Evolutionary conservation across 1,284 basidiomycete species (phyloP).

Genomic region (Cystobasidiaceae sp.): DNA sequence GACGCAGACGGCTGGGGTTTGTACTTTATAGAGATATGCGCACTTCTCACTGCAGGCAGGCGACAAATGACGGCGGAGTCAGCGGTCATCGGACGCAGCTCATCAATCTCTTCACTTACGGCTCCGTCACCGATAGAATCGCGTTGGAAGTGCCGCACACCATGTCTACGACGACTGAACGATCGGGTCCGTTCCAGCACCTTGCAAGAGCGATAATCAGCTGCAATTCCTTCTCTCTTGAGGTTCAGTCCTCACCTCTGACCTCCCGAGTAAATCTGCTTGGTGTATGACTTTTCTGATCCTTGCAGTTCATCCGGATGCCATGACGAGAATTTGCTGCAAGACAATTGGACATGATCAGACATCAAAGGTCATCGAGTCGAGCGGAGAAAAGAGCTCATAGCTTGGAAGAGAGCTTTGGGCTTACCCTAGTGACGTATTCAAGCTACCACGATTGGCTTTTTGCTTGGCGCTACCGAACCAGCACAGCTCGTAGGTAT

Average conservation of each 20-base stretch:
- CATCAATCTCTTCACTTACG: slow-evolving; percentile 42
- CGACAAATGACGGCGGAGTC: slow-evolving; percentile 13
- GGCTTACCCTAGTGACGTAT: slow-evolving; percentile 79
- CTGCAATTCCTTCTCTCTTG: too few species aligned
- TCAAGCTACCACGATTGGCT: slow-evolving; percentile 70
- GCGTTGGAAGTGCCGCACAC: slow-evolving; percentile 81
- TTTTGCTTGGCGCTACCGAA: slow-evolving; percentile 85
- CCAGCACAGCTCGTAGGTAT: slow-evolving; percentile 92
- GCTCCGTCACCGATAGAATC: slow-evolving; percentile 74
- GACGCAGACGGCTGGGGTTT: slow-evolving; percentile 78
- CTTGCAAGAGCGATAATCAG: too few species aligned
- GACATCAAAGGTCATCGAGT: too few species aligned
- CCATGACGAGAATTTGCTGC: slow-evolving; percentile 71
- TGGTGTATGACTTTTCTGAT: slow-evolving; percentile 67
- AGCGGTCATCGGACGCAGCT: not conserved
- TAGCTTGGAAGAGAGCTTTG: too few species aligned
- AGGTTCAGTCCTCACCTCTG: too few species aligned
- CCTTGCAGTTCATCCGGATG: slow-evolving; percentile 59
- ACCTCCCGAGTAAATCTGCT: slow-evolving; percentile 75
- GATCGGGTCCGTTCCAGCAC: slow-evolving; percentile 96
- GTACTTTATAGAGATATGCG: slow-evolving; percentile 84
- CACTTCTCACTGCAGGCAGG: slow-evolving; percentile 68
- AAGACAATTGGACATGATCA: too few species aligned
- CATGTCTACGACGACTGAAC: slow-evolving; percentile 63
- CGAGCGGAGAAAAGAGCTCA: too few species aligned